Conservation (phyloP, 2,329 filamentous ascomycete genomes). For the Trichoderma aggressivum region DNA sequence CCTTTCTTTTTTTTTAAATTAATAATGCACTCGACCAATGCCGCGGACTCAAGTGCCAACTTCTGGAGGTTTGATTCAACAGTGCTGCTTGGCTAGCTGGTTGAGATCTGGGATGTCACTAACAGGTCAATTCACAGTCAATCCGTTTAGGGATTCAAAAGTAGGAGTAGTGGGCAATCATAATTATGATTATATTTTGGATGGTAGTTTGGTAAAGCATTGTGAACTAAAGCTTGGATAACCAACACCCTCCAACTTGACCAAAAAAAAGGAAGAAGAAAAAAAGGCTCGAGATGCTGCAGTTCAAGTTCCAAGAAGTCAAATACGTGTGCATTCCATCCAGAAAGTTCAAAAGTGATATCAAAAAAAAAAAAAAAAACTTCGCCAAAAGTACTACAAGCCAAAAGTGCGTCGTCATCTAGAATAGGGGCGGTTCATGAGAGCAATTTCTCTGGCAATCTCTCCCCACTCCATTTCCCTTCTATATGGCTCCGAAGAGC, state of each 20-base stretch:
- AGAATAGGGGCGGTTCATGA: conserved; percentile 94
- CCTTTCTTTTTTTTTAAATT: background rate
- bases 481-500: conserved; percentile 45
- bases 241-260: no score
- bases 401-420: conserved; percentile 45
- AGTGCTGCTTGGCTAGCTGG: background rate
- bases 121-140: background rate
- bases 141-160: background rate
- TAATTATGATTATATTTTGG: background rate
- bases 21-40: background rate
- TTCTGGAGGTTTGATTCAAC: background rate
- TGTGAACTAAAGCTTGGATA: background rate
- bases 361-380: background rate
- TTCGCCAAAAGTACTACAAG: background rate
- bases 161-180: background rate
- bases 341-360: background rate
- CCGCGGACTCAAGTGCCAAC: background rate
- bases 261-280: background rate
- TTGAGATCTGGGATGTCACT: background rate
- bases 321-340: background rate
- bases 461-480: conserved; percentile 90
- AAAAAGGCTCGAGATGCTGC: background rate
- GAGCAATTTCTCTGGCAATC: conserved; percentile 82
- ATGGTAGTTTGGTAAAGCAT: background rate
- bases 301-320: background rate